Conservation (phyloP, 164 flowering plant genomes). For the Sedum album region DNA sequence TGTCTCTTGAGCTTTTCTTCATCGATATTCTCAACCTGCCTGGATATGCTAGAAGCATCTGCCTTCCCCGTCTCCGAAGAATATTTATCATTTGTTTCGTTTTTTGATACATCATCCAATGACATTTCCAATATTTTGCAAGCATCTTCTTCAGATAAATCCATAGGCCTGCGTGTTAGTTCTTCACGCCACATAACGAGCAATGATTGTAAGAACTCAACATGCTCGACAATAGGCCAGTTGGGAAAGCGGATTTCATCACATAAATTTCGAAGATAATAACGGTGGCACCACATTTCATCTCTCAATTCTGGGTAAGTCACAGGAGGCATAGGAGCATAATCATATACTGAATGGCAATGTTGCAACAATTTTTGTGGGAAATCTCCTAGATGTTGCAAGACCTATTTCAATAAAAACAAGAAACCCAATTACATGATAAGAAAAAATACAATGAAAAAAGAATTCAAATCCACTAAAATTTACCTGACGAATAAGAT, state of each 20-base stretch:
- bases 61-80: slow-evolving; percentile 32
- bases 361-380: slow-evolving; percentile 96
- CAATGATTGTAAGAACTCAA: slow-evolving; percentile 90
- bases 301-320: slow-evolving; percentile 95
- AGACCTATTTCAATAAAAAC: slow-evolving; percentile 43
- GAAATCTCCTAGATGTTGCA: slow-evolving; percentile 99
- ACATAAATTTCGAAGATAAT: slow-evolving; percentile 90
- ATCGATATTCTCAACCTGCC: slow-evolving; percentile 82
- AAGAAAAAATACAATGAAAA: not conserved
- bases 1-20: slow-evolving; percentile 98
- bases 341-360: slow-evolving; percentile 90
- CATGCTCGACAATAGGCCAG: slow-evolving; percentile 99
- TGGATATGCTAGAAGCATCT: slow-evolving; percentile 48
- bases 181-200: slow-evolving; percentile 99
- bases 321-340: slow-evolving; percentile 99
- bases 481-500: slow-evolving; percentile 85
- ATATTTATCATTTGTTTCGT: slow-evolving; percentile 25
- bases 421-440: not conserved
- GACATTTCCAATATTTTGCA: slow-evolving; percentile 90
- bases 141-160: slow-evolving; percentile 99
- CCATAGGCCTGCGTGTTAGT: slow-evolving; percentile 94
- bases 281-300: slow-evolving; percentile 99
- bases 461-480: not conserved
- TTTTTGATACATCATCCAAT: slow-evolving; percentile 59
- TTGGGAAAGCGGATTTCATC: slow-evolving; percentile 96